A percentile compares a stretch with the other conserved stretches of the same genome.
These are phyloP conservation scores for Alternaria viburni DNA, from an alignment of 2,329 filamentous ascomycete species.

Conservation along the genomic window DNA sequence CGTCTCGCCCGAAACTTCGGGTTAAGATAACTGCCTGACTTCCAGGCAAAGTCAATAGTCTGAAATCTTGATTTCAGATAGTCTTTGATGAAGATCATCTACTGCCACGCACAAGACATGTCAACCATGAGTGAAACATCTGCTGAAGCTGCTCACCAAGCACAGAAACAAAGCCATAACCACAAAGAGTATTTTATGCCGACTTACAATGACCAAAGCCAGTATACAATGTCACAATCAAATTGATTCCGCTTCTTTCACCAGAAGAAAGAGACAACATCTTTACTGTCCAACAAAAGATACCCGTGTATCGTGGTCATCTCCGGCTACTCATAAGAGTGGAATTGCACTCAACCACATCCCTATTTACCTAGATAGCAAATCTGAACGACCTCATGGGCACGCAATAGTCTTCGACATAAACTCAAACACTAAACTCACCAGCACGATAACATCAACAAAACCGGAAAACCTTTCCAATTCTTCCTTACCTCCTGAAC, in stretches of 20 bases:
- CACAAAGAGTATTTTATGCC: background rate
- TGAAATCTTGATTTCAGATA: background rate
- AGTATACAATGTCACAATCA: background rate
- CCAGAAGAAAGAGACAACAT: background rate
- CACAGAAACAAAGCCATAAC: background rate
- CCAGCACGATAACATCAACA: too few species aligned
- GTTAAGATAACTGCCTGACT: background rate
- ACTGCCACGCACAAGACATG: too few species aligned
- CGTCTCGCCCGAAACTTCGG: background rate
- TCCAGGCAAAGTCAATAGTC: too few species aligned
- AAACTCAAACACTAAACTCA: too few species aligned
- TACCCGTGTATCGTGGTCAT: background rate
- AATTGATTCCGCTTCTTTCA: background rate
- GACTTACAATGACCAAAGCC: background rate
- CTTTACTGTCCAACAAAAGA: background rate
- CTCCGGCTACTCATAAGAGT: too few species aligned
- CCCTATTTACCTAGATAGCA: background rate
- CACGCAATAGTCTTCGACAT: too few species aligned
- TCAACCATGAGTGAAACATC: background rate
- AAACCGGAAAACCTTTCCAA: too few species aligned
- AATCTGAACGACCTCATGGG: background rate
- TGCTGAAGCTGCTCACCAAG: background rate
- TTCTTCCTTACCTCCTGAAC: too few species aligned
- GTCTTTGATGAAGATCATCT: background rate
- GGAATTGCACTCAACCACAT: background rate